A percentile compares a stretch with the other conserved stretches of the same genome.
These are phyloP conservation scores for Gomphus bonarii DNA, from an alignment of 1,284 basidiomycete species.

Conservation along the genomic window DNA sequence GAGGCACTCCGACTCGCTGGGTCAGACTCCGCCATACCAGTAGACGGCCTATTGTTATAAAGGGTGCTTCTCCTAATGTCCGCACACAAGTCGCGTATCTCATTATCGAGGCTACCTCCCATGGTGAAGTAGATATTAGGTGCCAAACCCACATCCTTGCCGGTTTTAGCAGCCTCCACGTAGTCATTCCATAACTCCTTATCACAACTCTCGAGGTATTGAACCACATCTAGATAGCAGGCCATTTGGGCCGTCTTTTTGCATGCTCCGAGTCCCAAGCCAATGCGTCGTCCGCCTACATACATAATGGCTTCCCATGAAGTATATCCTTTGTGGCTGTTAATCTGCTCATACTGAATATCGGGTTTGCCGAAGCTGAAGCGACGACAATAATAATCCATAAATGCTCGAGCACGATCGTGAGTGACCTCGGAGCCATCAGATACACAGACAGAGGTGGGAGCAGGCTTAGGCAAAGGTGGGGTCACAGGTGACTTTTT, in stretches of 20 bases:
- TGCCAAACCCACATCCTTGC: constrained; percentile 61
- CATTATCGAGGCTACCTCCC: constrained; percentile 59
- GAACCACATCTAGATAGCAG: constrained; percentile 82
- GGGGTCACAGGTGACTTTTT: neutral
- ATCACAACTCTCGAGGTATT: constrained; percentile 82
- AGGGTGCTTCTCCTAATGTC: constrained; percentile 52
- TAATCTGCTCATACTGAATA: constrained; percentile 40
- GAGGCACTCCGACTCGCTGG: constrained; percentile 4
- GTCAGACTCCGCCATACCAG: constrained; percentile 17
- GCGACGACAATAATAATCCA: constrained; percentile 89
- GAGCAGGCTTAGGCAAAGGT: neutral
- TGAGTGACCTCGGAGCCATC: constrained; percentile 61
- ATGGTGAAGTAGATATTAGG: constrained; percentile 67
- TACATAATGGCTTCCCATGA: constrained; percentile 78
- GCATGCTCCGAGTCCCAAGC: constrained; percentile 55
- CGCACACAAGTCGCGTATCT: constrained; percentile 62
- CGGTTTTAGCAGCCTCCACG: constrained; percentile 44
- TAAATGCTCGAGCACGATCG: constrained; percentile 80
- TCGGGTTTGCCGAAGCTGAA: constrained; percentile 80
- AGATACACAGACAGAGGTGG: constrained; percentile 33
- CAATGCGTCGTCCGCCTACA: constrained; percentile 74
- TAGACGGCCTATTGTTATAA: constrained; percentile 34
- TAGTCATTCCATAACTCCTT: constrained; percentile 72
- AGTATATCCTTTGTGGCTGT: constrained; percentile 18
- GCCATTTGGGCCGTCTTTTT: constrained; percentile 73